A percentile compares a stretch with the other conserved stretches of the same genome.
Conservation (phyloP, 2,329 filamentous ascomycete species). For the Aspergillus texensis region DNA sequence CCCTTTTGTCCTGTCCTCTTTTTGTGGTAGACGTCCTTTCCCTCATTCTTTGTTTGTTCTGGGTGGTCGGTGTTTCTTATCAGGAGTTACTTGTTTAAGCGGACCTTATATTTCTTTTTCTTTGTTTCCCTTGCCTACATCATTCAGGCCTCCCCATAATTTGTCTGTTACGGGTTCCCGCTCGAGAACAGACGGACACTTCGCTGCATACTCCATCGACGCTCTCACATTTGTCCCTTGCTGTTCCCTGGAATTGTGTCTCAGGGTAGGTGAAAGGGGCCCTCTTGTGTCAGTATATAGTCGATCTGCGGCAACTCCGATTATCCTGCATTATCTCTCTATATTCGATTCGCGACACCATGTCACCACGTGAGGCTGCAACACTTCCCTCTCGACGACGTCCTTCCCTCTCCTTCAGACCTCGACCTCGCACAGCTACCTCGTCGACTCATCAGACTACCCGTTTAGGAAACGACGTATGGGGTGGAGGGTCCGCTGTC, state of each 20-base stretch:
- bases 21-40: conserved; percentile 18
- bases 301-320: conserved; percentile 10
- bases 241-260: conserved; percentile 15
- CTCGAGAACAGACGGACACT: too few species aligned
- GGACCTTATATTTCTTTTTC: background rate
- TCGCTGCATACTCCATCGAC: background rate
- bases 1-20: conserved; percentile 12
- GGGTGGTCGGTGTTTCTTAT: conserved; percentile 10
- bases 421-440: conserved; percentile 42
- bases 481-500: conserved; percentile 25
- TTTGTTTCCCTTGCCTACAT: conserved; percentile 12
- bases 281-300: conserved; percentile 13
- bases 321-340: conserved; percentile 14
- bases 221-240: conserved; percentile 15
- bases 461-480: conserved; percentile 25
- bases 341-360: conserved; percentile 19
- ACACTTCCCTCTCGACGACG: conserved; percentile 36
- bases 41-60: conserved; percentile 13
- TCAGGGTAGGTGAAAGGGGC: conserved; percentile 8
- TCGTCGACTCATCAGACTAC: conserved; percentile 25
- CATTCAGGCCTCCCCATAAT: conserved; percentile 6
- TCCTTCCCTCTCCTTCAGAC: conserved; percentile 41
- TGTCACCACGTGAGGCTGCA: conserved; percentile 36
- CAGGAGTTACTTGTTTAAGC: conserved; percentile 7
- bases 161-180: conserved; percentile 1